Evolutionary conservation across 306 rosid species (phyloP).

Genomic region (Quercus rubra): DNA sequence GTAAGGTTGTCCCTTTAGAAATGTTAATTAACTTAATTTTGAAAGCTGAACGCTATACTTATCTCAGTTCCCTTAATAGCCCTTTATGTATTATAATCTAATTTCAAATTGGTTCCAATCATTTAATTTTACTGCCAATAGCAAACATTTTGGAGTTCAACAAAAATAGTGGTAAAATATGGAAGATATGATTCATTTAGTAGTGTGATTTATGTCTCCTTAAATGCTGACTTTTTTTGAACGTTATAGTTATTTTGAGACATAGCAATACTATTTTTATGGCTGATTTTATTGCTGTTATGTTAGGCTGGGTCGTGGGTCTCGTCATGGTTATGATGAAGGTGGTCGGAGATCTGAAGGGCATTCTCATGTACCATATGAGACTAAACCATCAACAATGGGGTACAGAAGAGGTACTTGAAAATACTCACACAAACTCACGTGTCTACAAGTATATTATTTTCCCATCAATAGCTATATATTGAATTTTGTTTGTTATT

Average conservation of each 20-base stretch:
- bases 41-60: not conserved
- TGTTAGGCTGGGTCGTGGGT: slow-evolving; percentile 4
- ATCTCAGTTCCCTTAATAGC: not conserved
- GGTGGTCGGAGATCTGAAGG: slow-evolving; percentile 3
- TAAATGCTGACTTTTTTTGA: not conserved
- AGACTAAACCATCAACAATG: not conserved
- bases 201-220: not conserved
- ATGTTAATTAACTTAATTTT: not conserved
- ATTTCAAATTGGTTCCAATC: not conserved
- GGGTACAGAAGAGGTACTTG: slow-evolving; percentile 4
- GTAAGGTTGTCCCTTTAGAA: not conserved
- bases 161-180: not conserved
- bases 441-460: not conserved
- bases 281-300: not conserved
- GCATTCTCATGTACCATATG: not conserved
- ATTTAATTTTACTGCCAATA: not conserved
- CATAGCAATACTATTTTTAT: not conserved
- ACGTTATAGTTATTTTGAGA: not conserved
- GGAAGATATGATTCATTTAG: no score
- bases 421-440: not conserved
- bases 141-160: not conserved
- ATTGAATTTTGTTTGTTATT: not conserved
- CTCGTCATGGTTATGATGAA: not conserved
- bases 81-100: not conserved
- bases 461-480: not conserved